Evolutionary conservation across 2,329 filamentous ascomycete genomes (phyloP).

Genomic region (Polychaeton citri): DNA sequence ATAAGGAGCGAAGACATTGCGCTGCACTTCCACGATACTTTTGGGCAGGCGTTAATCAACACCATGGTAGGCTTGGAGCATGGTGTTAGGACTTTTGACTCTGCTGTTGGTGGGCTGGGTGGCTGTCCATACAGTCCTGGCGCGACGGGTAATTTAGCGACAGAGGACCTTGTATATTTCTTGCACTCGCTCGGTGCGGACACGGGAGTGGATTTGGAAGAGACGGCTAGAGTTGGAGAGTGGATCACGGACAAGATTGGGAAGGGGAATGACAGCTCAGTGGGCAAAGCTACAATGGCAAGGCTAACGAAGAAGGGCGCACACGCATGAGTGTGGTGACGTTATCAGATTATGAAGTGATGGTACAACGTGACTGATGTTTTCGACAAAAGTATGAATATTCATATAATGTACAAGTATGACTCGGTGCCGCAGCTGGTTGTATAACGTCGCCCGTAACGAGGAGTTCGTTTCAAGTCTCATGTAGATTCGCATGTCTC

Average conservation of each 20-base stretch:
- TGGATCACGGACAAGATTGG: constrained; percentile 58
- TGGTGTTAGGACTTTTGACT: constrained; percentile 67
- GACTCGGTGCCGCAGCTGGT: no score
- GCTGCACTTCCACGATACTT: constrained; percentile 83
- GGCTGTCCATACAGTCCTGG: constrained; percentile 78
- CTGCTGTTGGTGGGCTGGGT: constrained; percentile 65
- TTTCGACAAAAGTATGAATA: no score
- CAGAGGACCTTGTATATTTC: constrained; percentile 70
- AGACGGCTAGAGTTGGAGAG: constrained; percentile 52
- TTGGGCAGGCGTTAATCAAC: constrained; percentile 75
- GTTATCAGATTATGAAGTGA: no score
- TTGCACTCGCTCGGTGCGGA: constrained; percentile 60
- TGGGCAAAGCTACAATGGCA: constrained; percentile 45
- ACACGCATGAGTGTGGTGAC: background rate
- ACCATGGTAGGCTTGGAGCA: constrained; percentile 63
- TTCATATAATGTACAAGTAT: no score
- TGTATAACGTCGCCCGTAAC: no score
- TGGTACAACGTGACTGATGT: no score
- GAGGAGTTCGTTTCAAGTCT: no score
- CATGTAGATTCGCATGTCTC: no score
- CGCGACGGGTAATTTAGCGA: constrained; percentile 74
- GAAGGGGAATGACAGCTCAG: constrained; percentile 49
- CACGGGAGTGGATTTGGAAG: constrained; percentile 58
- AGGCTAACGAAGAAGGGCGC: background rate
- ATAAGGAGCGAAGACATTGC: constrained; percentile 59